Percentiles rank a stretch among this genome's conserved stretches.
phyloP scores from a whole-genome alignment of 2,329 filamentous ascomycete species.

The Neonectria hederae region DNA sequence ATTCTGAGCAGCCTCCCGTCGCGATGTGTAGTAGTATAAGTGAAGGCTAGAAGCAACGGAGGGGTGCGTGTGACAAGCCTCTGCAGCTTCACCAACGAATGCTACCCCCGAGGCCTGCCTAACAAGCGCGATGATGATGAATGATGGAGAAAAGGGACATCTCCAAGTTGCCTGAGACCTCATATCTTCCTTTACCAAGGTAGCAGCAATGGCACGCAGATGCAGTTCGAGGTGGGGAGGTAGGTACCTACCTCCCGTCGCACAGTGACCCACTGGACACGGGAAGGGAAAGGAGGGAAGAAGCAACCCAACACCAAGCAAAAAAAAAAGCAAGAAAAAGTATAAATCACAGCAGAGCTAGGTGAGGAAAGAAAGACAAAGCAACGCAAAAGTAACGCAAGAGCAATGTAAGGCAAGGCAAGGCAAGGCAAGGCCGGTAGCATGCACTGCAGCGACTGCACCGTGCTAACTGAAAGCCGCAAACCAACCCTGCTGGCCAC shows the following conservation, averaged over 20 bases:
- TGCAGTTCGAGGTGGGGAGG: background rate
- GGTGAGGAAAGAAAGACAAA: background rate
- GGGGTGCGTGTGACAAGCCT: background rate
- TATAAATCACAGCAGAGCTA: background rate
- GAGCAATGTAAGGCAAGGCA: background rate
- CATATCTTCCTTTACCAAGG: too few species aligned
- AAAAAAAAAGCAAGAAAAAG: too few species aligned
- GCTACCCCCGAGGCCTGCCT: background rate
- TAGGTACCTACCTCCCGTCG: background rate
- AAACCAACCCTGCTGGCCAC: slow-evolving; percentile 13
- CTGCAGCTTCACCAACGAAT: background rate
- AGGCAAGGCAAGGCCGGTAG: background rate
- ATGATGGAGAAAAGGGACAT: background rate
- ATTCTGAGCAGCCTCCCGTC: background rate
- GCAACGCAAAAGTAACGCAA: too few species aligned
- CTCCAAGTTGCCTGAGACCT: too few species aligned
- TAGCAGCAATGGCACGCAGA: background rate
- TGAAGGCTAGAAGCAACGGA: background rate
- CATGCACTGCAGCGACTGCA: background rate
- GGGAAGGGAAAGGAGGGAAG: background rate
- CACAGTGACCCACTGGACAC: background rate
- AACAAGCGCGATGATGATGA: background rate
- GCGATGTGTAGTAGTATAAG: background rate
- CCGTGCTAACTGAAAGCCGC: slow-evolving; percentile 3
- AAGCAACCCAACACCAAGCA: background rate